Base-by-base conservation (phyloP, 352 stramenopile genomes). In the Phytopythium chamaehyphon region DNA sequence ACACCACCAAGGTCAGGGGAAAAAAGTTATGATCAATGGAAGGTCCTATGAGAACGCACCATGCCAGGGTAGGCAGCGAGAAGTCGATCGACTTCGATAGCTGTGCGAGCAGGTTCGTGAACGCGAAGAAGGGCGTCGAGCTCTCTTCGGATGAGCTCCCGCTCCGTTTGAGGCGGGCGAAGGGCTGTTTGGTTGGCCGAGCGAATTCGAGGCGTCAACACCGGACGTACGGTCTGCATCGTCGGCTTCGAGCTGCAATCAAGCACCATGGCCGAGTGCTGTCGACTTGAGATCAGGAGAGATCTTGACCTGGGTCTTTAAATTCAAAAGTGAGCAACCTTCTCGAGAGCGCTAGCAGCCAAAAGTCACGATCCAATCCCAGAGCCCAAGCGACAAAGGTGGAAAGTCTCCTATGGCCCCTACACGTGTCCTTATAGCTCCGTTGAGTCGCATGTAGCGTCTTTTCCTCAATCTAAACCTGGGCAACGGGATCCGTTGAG, bases 51-150 rank as follows among this genome's bases (percentile, higher is more conserved):
- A 23, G 9, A 19, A 62, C 62, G 50, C 48, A 75, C 66, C 58
- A 85, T 69, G 26, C 73, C 77, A 9, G 64, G 58, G 61, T 78
- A 88, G 14, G 61, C 66, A 38, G 69, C 63, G 19, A 88, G 55
- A 11, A 88, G 31, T 10, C 74, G 68, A 23, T 55, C 38, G 11
- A 62, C 71, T 21, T 44, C 19, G 18, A 64, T 63, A 15, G 60
- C 58, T 44, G 71, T 60, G 33, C 68, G 67, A 16, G 62, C 47
- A 0, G 77, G 77, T 44, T 88, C 77, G 53, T 88, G 66, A 3
- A 51, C 46, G 31, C 59, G 68, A 39, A 88, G 52, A 8, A 86
- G 55, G 14, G 47, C 64, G 54, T 74, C 62, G 12, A 88, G 53
- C 42, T 86, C 60, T 8, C 45, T 45, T 18, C 35, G 44, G 40